A percentile compares a stretch with the other conserved stretches of the same genome.
These are phyloP conservation scores for Microdochium bolleyi DNA, from an alignment of 2,329 filamentous ascomycete genomes.

Conservation along the genomic window DNA sequence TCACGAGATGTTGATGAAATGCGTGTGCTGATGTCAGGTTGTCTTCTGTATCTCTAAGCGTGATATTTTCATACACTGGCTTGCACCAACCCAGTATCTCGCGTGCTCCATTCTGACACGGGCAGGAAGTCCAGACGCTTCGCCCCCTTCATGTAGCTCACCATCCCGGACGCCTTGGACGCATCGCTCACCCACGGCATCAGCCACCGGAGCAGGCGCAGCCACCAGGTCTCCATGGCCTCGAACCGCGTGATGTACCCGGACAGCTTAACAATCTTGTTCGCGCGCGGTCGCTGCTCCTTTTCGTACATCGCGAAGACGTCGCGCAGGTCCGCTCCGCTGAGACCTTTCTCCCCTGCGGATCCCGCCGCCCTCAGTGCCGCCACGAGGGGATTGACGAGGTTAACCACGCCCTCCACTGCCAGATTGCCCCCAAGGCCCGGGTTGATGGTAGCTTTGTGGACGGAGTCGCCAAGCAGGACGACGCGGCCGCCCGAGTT, in stretches of 20 bases:
- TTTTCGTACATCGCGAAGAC: conserved; percentile 8
- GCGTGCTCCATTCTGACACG: background rate
- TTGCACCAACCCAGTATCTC: no score
- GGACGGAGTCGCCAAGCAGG: conserved; percentile 8
- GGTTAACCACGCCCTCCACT: conserved; percentile 7
- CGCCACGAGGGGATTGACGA: conserved; percentile 7
- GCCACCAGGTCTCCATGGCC: conserved; percentile 9
- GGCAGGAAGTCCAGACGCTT: background rate
- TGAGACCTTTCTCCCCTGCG: background rate
- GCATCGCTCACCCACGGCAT: background rate
- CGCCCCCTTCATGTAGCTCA: background rate
- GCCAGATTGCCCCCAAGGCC: conserved; percentile 10
- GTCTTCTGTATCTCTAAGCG: no score
- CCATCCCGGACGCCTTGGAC: background rate
- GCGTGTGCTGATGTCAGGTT: no score
- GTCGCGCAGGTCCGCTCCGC: conserved; percentile 4
- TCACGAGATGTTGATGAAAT: no score
- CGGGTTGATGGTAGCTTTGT: conserved; percentile 9
- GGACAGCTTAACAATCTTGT: conserved; percentile 3
- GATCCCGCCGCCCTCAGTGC: conserved; percentile 1
- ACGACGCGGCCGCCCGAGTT: conserved; percentile 10
- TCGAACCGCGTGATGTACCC: conserved; percentile 8
- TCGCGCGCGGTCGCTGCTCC: conserved; percentile 7
- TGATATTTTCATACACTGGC: no score
- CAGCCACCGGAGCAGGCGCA: background rate